phyloP scores from a whole-genome alignment of 1,284 basidiomycete genomes.

The Ustilago xerochloae region DNA sequence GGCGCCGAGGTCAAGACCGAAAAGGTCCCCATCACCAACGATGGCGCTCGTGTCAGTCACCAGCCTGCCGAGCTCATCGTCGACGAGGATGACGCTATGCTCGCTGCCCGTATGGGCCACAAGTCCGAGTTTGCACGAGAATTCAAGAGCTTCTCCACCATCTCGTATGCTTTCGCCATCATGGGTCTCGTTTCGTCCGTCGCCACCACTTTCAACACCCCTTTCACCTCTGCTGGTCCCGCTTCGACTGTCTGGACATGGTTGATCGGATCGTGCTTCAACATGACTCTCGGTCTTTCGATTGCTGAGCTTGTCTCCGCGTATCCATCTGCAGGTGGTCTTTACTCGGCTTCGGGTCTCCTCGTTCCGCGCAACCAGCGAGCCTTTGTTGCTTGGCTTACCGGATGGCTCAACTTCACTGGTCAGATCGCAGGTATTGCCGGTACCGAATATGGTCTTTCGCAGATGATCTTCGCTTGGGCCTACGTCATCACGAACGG shows the following conservation, averaged over 20 bases:
- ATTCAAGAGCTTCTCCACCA: conserved; percentile 66
- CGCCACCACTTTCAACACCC: conserved; percentile 66
- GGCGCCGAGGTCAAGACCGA: conserved; percentile 32
- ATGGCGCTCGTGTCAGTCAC: conserved; percentile 49
- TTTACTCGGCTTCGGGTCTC: conserved; percentile 72
- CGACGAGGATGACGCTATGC: conserved; percentile 62
- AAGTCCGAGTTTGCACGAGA: conserved; percentile 66
- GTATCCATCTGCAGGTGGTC: conserved; percentile 83
- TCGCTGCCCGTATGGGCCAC: conserved; percentile 62
- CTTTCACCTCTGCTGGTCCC: conserved; percentile 61
- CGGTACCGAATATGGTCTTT: conserved; percentile 87
- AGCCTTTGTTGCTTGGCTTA: conserved; percentile 77
- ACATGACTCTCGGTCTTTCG: conserved; percentile 63
- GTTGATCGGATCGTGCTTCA: conserved; percentile 65
- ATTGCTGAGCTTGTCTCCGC: conserved; percentile 72
- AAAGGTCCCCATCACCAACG: conserved; percentile 22
- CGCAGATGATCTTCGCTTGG: conserved; percentile 84
- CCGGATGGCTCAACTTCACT: conserved; percentile 77
- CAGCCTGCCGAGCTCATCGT: conserved; percentile 40
- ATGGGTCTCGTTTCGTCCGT: conserved; percentile 67
- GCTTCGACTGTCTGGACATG: conserved; percentile 65
- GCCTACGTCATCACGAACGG: conserved; percentile 70
- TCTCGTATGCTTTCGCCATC: conserved; percentile 66
- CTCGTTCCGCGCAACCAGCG: conserved; percentile 62
- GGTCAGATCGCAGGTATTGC: conserved; percentile 86